Conservation (phyloP, 1,284 basidiomycete species). For the Cutaneotrichosporon cutaneum region DNA sequence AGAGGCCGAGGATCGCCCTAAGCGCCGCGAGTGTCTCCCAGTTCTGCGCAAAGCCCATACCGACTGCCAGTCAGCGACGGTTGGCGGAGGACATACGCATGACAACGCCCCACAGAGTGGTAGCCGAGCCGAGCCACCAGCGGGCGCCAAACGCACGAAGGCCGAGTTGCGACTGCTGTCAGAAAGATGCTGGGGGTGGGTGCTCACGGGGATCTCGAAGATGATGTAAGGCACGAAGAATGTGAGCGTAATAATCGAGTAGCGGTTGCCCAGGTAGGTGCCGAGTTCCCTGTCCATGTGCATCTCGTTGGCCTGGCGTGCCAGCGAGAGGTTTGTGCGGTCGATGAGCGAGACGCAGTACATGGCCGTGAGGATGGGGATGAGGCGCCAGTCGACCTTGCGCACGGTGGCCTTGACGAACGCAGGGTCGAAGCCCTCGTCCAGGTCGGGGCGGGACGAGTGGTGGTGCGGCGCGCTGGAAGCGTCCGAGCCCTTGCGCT, state of each 20-base stretch:
- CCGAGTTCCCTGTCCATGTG: slow-evolving; percentile 32
- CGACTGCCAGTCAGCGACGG: slow-evolving; percentile 19
- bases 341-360: slow-evolving; percentile 24
- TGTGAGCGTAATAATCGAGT: slow-evolving; percentile 46
- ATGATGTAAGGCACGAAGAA: slow-evolving; percentile 48
- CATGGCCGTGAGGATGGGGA: slow-evolving; percentile 24
- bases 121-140: slow-evolving; percentile 31
- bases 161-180: slow-evolving; percentile 20
- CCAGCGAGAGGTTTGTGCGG: slow-evolving; percentile 30
- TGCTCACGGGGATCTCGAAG: slow-evolving; percentile 35
- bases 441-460: slow-evolving; percentile 6
- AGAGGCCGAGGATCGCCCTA: slow-evolving; percentile 51
- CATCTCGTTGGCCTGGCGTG: slow-evolving; percentile 16
- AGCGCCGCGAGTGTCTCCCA: slow-evolving; percentile 50
- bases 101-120: slow-evolving; percentile 51
- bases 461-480: background rate
- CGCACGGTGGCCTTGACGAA: slow-evolving; percentile 15
- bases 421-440: slow-evolving; percentile 17
- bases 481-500: background rate
- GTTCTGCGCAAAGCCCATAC: slow-evolving; percentile 43
- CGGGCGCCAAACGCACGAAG: slow-evolving; percentile 21
- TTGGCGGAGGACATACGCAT: slow-evolving; percentile 26
- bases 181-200: background rate
- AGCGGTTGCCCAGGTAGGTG: slow-evolving; percentile 42
- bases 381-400: slow-evolving; percentile 26